These are phyloP conservation scores for Coelastrella sp. DNA, from an alignment of 139 green algal genomes.

Conservation along the genomic window DNA sequence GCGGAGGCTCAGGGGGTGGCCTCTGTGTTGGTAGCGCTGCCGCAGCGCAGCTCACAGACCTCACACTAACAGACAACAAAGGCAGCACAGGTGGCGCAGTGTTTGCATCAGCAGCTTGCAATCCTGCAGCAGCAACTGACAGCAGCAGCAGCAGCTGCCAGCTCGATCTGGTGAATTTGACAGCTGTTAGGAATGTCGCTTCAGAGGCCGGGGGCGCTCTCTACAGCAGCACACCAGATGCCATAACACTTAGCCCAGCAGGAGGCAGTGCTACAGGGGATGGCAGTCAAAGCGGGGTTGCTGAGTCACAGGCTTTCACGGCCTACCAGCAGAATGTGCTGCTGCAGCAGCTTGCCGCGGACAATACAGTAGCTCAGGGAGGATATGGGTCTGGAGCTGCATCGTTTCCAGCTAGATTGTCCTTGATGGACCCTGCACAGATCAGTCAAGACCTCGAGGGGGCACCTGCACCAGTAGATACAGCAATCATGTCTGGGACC, in stretches of 20 bases:
- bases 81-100: conserved; percentile 12
- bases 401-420: conserved; percentile 3
- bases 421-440: neutral
- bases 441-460: neutral
- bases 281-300: neutral
- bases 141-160: conserved; percentile 5
- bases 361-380: neutral
- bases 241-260: neutral
- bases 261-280: neutral
- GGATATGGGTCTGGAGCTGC: conserved; percentile 29
- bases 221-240: conserved; percentile 14
- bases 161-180: neutral
- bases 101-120: neutral
- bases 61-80: neutral
- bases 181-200: conserved; percentile 1
- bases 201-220: neutral
- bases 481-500: no score
- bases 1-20: neutral
- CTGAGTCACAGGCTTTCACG: neutral
- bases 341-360: neutral
- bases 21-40: neutral
- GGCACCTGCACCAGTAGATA: neutral
- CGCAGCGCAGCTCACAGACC: neutral
- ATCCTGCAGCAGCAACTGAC: neutral
- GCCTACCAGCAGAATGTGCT: neutral